These are phyloP conservation scores for Hemileccinum rubropunctum DNA, from an alignment of 768 basidiomycete species.

Conservation along the genomic window DNA sequence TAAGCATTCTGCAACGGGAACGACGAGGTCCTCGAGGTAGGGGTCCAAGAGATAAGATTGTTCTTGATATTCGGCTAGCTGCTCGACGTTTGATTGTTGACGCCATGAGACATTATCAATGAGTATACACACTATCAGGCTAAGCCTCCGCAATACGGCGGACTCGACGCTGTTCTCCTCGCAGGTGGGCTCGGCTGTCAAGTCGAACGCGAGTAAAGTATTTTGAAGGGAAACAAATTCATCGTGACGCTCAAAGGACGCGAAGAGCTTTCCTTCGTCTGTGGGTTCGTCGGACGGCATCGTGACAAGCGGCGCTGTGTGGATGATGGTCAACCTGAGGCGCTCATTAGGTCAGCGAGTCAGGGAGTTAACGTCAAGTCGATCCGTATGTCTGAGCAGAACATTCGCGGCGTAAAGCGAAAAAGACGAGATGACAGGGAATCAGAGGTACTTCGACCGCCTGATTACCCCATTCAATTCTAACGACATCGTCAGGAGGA, in stretches of 20 bases:
- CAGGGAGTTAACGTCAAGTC: background rate
- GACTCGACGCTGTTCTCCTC: constrained; percentile 46
- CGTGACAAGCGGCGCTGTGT: background rate
- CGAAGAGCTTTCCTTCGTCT: constrained; percentile 45
- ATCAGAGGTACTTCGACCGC: constrained; percentile 15
- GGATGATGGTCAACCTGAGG: background rate
- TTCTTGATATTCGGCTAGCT: constrained; percentile 92
- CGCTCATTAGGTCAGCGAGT: constrained; percentile 22
- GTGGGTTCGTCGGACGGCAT: constrained; percentile 38
- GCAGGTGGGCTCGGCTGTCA: constrained; percentile 40
- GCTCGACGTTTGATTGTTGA: constrained; percentile 4
- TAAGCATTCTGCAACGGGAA: constrained; percentile 66
- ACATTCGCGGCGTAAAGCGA: constrained; percentile 38
- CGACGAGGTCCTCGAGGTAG: constrained; percentile 73
- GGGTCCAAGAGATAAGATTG: constrained; percentile 93
- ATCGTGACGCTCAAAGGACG: constrained; percentile 58
- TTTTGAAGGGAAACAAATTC: constrained; percentile 58
- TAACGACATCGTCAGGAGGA: constrained; percentile 34
- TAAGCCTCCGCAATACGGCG: constrained; percentile 41
- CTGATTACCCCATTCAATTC: background rate
- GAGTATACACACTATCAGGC: constrained; percentile 46
- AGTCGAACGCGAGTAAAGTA: constrained; percentile 46
- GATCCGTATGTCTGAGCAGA: background rate
- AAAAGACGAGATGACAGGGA: constrained; percentile 42
- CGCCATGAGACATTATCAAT: background rate